These are phyloP conservation scores for Linnemannia zychae DNA, from an alignment of 192 early-diverging fungal species.

Conservation along the genomic window DNA sequence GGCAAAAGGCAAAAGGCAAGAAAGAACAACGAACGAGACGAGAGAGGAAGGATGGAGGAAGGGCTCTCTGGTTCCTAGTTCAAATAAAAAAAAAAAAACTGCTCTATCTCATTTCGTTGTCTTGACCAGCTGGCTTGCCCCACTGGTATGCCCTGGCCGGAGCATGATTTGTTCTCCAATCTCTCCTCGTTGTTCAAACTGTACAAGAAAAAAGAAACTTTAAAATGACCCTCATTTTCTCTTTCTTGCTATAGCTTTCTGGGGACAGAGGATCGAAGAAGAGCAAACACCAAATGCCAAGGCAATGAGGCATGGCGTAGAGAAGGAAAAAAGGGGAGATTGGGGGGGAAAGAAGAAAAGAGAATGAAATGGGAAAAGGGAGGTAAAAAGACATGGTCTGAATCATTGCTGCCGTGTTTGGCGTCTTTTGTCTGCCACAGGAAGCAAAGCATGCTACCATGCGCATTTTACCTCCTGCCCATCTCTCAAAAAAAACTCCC, in stretches of 20 bases:
- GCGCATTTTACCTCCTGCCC: not conserved
- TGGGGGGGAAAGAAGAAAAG: not conserved
- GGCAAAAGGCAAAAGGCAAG: not conserved
- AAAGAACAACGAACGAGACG: not conserved
- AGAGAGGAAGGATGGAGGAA: not conserved
- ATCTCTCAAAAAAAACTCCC: not conserved
- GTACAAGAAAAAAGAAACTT: not conserved
- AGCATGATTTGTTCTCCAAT: conserved; percentile 49
- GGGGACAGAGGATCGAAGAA: not conserved
- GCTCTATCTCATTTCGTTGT: not conserved
- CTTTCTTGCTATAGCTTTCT: not conserved
- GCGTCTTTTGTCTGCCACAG: not conserved
- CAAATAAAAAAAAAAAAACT: conserved; percentile 14
- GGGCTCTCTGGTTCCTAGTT: conserved; percentile 16
- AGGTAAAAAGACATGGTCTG: not conserved
- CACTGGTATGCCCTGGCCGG: conserved; percentile 8
- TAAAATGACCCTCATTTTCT: not conserved
- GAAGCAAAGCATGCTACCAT: not conserved
- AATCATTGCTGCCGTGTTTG: not conserved
- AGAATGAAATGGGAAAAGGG: too few species aligned
- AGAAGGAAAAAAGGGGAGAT: not conserved
- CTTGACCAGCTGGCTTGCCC: conserved; percentile 7
- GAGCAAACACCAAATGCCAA: not conserved
- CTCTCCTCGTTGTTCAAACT: conserved; percentile 16
- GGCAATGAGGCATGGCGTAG: not conserved